Base-by-base conservation (phyloP, 2,329 filamentous ascomycete genomes). In the Ophiosphaerella korrae region DNA sequence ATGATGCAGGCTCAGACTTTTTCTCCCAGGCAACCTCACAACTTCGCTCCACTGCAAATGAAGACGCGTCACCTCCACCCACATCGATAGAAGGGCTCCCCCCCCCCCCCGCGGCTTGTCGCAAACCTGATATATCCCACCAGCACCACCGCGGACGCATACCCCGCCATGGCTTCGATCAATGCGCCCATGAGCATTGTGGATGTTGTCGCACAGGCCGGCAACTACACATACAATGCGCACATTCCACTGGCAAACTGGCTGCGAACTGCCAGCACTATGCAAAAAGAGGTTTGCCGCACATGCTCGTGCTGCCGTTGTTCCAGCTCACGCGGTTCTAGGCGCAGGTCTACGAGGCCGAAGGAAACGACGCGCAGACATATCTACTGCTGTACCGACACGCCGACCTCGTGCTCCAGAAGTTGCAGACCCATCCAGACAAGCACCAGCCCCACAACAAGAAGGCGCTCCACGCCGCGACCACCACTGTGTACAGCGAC, bases 361-460 rank as follows among this genome's bases (percentile, higher is more conserved):
- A 97, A 74, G 88, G 88, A 65, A 92, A 97, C 74, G 85, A 91
- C 58, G 85, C 92, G 63, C 88, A 94, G 68, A 90, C 93, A 4
- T 99, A 96, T 73, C 83, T 97, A 47, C 85, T 97, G 52, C 84
- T 96, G n/a, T 90, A 94, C 70, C 87, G 94, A 62, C 92, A 96
- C 75, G 91, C 91, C 8, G 82, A 88, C 45, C 85, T 99, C n/a
- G 84, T 96, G 21, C 78, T 96, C 24, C 84, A 90, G 6, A 82
- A 88, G 46, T 80, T 99, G 7, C 81, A 84, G 0, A 82, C 78
- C 1, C 94, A 97, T 63, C 92, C 93, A 1, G 85, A 94, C 48
- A 84, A 84, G 39, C 88, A 84, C 60, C 82, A 85, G 7, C 81
- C 84, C 8, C 84, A 88, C 32, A 82, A 82, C 57, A 79, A 79